These are phyloP conservation scores for Quercus alba DNA, from an alignment of 306 rosid genomes.

Conservation along the genomic window DNA sequence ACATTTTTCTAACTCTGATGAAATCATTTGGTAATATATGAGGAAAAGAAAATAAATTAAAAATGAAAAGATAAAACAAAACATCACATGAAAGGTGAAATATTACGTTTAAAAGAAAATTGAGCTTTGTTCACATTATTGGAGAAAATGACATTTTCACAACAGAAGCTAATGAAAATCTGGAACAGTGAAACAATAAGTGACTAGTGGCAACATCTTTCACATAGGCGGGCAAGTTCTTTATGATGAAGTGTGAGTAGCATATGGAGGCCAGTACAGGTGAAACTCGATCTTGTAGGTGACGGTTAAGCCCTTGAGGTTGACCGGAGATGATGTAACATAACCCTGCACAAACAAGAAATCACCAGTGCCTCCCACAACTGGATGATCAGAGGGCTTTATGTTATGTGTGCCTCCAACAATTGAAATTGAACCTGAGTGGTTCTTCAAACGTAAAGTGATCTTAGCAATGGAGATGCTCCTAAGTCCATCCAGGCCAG, in stretches of 20 bases:
- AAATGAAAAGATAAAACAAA: not conserved
- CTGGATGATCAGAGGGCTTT: constrained; percentile 52
- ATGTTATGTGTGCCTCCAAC: constrained; percentile 56
- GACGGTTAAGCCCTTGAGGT: constrained; percentile 43
- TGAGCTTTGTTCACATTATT: no score
- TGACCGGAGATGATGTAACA: constrained; percentile 55
- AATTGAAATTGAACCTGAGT: constrained; percentile 53
- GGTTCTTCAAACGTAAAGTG: constrained; percentile 44
- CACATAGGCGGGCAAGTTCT: not conserved
- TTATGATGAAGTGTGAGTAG: constrained; percentile 30
- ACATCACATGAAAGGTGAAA: not conserved
- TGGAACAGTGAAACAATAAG: not conserved
- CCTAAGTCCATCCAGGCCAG: constrained; percentile 61
- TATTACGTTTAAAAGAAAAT: not conserved
- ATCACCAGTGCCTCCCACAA: constrained; percentile 77
- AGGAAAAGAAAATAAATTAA: not conserved
- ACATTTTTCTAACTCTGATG: not conserved
- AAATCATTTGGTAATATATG: not conserved
- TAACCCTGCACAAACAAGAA: constrained; percentile 75
- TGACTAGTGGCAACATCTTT: not conserved
- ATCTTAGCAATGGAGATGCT: constrained; percentile 63
- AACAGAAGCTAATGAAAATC: not conserved
- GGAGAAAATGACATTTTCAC: no score
- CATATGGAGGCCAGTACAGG: constrained; percentile 88
- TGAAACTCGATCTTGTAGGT: constrained; percentile 61